phyloP scores from a whole-genome alignment of 2,329 filamentous ascomycete species.

The Paracorniculantispora psalliotae region DNA sequence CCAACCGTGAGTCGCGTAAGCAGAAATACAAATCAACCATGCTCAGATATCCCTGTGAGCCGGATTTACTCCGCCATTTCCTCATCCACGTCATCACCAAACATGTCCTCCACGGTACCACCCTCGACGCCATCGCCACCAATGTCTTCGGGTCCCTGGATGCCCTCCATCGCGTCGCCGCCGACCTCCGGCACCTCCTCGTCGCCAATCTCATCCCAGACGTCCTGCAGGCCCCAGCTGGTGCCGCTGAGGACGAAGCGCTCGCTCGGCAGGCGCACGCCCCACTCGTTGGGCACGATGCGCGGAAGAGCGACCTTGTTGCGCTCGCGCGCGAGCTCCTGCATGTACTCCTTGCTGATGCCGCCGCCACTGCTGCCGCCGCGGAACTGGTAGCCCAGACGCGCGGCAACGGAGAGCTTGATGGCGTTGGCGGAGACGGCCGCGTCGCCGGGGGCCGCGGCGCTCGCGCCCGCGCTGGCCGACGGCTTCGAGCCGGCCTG shows the following conservation, averaged over 20 bases:
- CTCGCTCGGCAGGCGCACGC: conserved; percentile 61
- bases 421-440: conserved; percentile 62
- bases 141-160: conserved; percentile 39
- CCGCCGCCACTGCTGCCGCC: conserved; percentile 48
- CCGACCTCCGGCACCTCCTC: conserved; percentile 36
- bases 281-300: conserved; percentile 62
- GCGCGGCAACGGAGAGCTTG: conserved; percentile 65
- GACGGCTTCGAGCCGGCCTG: conserved; percentile 51
- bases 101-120: conserved; percentile 50
- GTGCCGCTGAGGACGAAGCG: conserved; percentile 63
- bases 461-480: conserved; percentile 44
- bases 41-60: not conserved
- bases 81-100: conserved; percentile 50
- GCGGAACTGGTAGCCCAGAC: conserved; percentile 65
- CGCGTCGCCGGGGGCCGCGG: conserved; percentile 45
- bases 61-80: conserved; percentile 46
- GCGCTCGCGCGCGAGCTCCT: conserved; percentile 66
- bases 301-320: conserved; percentile 63
- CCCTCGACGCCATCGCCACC: conserved; percentile 45
- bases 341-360: conserved; percentile 68
- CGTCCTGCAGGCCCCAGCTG: conserved; percentile 58
- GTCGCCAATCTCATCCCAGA: conserved; percentile 47
- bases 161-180: conserved; percentile 46
- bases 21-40: not conserved
- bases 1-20: not conserved